Evolutionary conservation across 2,329 filamentous ascomycete species (phyloP).

Genomic region (Furcasterigmium sp.): DNA sequence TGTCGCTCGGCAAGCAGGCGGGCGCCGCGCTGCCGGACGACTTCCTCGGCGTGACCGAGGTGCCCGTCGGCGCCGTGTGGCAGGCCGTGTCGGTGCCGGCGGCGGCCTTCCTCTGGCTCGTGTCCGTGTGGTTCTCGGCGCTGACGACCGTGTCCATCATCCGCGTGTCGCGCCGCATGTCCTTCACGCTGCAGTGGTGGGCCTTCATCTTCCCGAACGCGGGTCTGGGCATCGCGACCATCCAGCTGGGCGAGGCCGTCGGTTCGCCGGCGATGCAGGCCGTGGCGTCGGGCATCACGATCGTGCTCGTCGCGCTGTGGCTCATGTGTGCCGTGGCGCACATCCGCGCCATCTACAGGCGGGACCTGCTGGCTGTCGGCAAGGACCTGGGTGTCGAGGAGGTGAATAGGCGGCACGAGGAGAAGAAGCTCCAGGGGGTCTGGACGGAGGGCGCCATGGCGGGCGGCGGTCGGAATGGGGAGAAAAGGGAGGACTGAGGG

Average conservation of each 20-base stretch:
- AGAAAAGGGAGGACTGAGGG: neutral
- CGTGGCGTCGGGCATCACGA: conserved; percentile 43
- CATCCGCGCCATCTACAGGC: conserved; percentile 35
- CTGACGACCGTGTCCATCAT: conserved; percentile 31
- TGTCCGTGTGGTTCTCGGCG: conserved; percentile 49
- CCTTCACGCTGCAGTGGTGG: conserved; percentile 47
- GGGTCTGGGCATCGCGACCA: conserved; percentile 49
- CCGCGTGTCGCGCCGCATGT: conserved; percentile 30
- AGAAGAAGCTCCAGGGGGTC: conserved; percentile 7
- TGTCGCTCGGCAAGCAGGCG: conserved; percentile 36
- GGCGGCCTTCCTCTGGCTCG: conserved; percentile 45
- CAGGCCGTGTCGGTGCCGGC: conserved; percentile 37
- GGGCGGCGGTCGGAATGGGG: no score
- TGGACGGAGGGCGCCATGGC: conserved; percentile 1
- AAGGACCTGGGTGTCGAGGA: conserved; percentile 46
- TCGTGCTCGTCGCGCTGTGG: conserved; percentile 45
- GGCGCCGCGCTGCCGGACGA: conserved; percentile 11
- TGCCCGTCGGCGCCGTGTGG: conserved; percentile 27
- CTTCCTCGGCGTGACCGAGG: conserved; percentile 17
- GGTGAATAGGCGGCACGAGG: conserved; percentile 14
- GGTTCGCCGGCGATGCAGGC: conserved; percentile 39
- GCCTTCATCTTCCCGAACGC: conserved; percentile 45
- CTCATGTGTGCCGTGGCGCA: conserved; percentile 39
- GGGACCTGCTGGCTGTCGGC: conserved; percentile 44
- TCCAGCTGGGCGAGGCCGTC: conserved; percentile 42